A percentile compares a stretch with the other conserved stretches of the same genome.
phyloP scores from a whole-genome alignment of 805 yeast species.

The Saturnispora saitoi region DNA sequence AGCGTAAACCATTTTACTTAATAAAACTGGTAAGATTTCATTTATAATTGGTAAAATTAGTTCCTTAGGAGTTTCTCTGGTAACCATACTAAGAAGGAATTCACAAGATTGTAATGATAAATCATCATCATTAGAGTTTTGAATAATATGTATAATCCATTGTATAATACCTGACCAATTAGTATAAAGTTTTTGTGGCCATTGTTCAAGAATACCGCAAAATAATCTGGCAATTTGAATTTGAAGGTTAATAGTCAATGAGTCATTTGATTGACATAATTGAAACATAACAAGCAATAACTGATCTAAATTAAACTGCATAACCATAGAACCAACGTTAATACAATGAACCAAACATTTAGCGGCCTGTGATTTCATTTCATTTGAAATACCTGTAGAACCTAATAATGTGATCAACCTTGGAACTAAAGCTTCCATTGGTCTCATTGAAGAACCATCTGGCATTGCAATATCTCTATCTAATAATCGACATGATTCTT shows the following conservation, averaged over 20 bases:
- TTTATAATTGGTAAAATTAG: conserved; percentile 50
- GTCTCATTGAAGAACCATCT: conserved; percentile 29
- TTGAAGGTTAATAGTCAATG: conserved; percentile 50
- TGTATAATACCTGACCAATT: conserved; percentile 81
- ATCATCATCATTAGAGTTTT: conserved; percentile 28
- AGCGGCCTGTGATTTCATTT: conserved; percentile 54
- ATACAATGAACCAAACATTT: conserved; percentile 72
- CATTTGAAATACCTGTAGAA: conserved; percentile 38
- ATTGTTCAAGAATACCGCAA: conserved; percentile 55
- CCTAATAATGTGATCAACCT: conserved; percentile 47
- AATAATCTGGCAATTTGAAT: conserved; percentile 74
- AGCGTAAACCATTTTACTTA: conserved; percentile 79
- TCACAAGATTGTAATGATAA: conserved; percentile 92
- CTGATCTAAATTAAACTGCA: conserved; percentile 56
- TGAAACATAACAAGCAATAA: conserved; percentile 56
- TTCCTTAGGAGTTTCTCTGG: conserved; percentile 48
- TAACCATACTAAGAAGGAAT: conserved; percentile 68
- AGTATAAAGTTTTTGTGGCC: conserved; percentile 73
- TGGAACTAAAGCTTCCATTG: conserved; percentile 60
- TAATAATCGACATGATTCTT: conserved; percentile 64
- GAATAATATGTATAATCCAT: conserved; percentile 77
- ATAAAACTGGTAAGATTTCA: conserved; percentile 63
- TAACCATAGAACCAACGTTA: conserved; percentile 56
- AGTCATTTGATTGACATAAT: conserved; percentile 44
- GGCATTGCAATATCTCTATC: conserved; percentile 58